Percentiles rank a stretch among this genome's conserved stretches.
Conservation (phyloP, 2,329 filamentous ascomycete species). For the Phialophora macrospora region DNA sequence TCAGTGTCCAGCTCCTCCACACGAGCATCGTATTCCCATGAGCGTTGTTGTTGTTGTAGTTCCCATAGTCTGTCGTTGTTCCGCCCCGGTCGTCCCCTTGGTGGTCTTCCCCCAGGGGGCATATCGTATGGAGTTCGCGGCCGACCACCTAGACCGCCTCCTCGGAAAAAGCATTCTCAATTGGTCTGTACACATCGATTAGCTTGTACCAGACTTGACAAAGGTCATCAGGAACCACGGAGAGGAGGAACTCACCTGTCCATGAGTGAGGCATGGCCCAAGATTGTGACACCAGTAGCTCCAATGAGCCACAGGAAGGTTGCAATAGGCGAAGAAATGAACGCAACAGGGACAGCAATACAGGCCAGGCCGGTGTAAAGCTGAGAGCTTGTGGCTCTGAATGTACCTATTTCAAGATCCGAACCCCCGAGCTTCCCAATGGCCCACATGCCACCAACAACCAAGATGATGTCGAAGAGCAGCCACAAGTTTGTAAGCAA, state of each 20-base stretch:
- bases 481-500: conserved; percentile 84
- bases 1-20: conserved; percentile 49
- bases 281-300: conserved; percentile 87
- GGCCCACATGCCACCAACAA: conserved; percentile 83
- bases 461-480: conserved; percentile 89
- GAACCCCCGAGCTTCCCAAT: conserved; percentile 88
- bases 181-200: conserved; percentile 66
- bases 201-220: background rate
- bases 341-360: conserved; percentile 79
- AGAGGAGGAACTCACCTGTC: conserved; percentile 60
- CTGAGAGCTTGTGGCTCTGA: conserved; percentile 85
- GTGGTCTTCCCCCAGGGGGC: conserved; percentile 98
- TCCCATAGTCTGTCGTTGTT: conserved; percentile 61
- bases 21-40: conserved; percentile 55
- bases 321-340: conserved; percentile 81
- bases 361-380: conserved; percentile 88
- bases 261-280: conserved; percentile 94
- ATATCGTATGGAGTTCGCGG: conserved; percentile 92
- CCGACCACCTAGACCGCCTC: conserved; percentile 99
- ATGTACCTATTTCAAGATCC: conserved; percentile 83
- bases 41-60: conserved; percentile 48
- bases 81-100: conserved; percentile 76
- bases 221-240: no score
- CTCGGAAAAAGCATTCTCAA: conserved; percentile 99
- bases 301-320: conserved; percentile 95